Percentiles rank a stretch among this genome's conserved stretches.
Evolutionary conservation across 1,139 yeast species (phyloP).

Genomic region (Oligophagozyma castellii): DNA sequence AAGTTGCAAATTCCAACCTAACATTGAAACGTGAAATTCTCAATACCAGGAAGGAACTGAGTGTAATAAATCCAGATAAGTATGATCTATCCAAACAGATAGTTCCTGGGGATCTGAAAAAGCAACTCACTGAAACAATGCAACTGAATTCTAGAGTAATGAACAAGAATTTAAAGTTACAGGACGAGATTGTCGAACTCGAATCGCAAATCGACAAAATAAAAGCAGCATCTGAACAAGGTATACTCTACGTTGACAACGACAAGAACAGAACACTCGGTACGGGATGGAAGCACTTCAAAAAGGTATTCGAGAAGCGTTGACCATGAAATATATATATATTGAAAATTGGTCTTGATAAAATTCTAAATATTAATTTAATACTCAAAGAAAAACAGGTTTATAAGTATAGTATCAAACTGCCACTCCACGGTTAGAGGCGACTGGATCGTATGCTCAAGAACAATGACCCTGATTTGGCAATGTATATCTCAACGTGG

Average conservation of each 20-base stretch:
- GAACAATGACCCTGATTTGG: no score
- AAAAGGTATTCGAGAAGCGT: constrained; percentile 11
- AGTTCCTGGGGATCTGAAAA: constrained; percentile 29
- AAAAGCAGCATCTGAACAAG: constrained; percentile 7
- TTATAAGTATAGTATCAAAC: no score
- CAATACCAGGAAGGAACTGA: constrained; percentile 30
- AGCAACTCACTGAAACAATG: constrained; percentile 39
- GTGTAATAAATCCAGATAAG: no score
- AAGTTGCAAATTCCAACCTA: constrained; percentile 50
- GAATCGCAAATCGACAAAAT: constrained; percentile 8
- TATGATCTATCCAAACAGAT: constrained; percentile 19
- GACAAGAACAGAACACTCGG: constrained; percentile 3
- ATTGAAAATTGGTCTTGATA: no score
- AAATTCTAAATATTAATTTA: no score
- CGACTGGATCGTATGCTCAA: no score
- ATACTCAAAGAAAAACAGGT: no score
- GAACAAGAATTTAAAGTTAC: constrained; percentile 37
- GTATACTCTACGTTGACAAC: constrained; percentile 3
- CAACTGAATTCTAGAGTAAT: constrained; percentile 44
- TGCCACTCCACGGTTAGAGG: neutral
- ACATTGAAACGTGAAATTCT: constrained; percentile 40
- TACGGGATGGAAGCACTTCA: constrained; percentile 14
- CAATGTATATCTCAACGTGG: no score
- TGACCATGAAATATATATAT: no score
- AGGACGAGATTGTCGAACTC: constrained; percentile 30